Percentiles rank a stretch among this genome's conserved stretches.
Conservation (phyloP, 371 early-diverging fungal species). For the Conidiobolus incongruus region DNA sequence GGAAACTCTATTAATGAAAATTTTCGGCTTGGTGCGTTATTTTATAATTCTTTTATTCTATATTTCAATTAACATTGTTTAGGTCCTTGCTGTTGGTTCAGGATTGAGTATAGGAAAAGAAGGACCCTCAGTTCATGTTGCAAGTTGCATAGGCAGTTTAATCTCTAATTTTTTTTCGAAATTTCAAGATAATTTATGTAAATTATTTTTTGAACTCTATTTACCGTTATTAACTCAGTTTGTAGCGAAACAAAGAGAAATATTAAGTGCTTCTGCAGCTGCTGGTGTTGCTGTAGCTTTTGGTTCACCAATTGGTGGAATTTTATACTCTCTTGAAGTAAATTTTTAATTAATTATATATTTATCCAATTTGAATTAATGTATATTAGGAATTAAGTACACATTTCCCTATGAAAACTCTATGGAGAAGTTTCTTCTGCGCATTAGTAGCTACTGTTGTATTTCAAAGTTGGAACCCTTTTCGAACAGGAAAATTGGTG, state of each 20-base stretch:
- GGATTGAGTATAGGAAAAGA: slow-evolving; percentile 85
- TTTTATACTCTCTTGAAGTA: slow-evolving; percentile 78
- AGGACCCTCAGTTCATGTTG: slow-evolving; percentile 88
- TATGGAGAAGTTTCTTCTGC: slow-evolving; percentile 87
- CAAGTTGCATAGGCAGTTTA: slow-evolving; percentile 78
- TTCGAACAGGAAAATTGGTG: slow-evolving; percentile 82
- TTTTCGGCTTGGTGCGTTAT: slow-evolving; percentile 45
- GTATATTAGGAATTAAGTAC: slow-evolving; percentile 57
- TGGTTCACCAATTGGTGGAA: slow-evolving; percentile 92
- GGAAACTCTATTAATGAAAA: slow-evolving; percentile 67
- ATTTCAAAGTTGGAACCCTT: slow-evolving; percentile 69
- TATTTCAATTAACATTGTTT: slow-evolving; percentile 1
- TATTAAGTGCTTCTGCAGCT: slow-evolving; percentile 77
- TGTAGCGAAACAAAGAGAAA: slow-evolving; percentile 64
- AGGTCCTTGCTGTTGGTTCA: slow-evolving; percentile 66
- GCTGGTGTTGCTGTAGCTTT: slow-evolving; percentile 91
- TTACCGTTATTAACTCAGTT: too few relatives aligned
- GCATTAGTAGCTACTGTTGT: slow-evolving; percentile 79
- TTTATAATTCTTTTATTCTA: slow-evolving; percentile 25
- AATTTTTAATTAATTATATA: background rate
- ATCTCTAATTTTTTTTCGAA: slow-evolving; percentile 62
- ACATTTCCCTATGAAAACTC: slow-evolving; percentile 80
- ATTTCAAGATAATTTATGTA: slow-evolving; percentile 62
- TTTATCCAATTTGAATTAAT: background rate
- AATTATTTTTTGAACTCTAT: slow-evolving; percentile 1